A percentile compares a stretch with the other conserved stretches of the same genome.
These are phyloP conservation scores for Telfairia occidentalis DNA, from an alignment of 331 rosid species.

Conservation along the genomic window DNA sequence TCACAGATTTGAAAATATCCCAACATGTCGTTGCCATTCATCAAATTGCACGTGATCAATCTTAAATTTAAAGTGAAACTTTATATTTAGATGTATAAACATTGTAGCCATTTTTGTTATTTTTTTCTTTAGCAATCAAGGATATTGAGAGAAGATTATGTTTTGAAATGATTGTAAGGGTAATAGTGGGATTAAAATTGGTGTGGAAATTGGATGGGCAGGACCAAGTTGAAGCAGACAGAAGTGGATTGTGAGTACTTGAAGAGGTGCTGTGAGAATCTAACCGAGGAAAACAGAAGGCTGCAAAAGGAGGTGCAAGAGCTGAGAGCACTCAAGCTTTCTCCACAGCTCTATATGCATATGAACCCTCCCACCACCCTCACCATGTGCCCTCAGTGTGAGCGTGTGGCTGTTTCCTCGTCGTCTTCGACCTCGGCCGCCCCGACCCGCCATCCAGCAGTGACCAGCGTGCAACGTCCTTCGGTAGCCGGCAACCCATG, in stretches of 20 bases:
- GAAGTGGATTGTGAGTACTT: constrained; percentile 82
- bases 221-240: constrained; percentile 94
- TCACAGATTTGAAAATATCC: not conserved
- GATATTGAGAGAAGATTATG: no score
- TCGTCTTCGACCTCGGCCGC: constrained; percentile 28
- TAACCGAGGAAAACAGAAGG: constrained; percentile 70
- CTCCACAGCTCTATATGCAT: constrained; percentile 79
- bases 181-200: not conserved
- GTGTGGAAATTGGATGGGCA: constrained; percentile 16
- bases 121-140: not conserved
- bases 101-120: not conserved
- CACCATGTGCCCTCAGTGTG: constrained; percentile 84
- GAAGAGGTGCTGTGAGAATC: constrained; percentile 67
- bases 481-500: constrained; percentile 48
- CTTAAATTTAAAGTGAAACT: not conserved
- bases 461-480: constrained; percentile 19
- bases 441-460: constrained; percentile 10
- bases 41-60: not conserved
- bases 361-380: constrained; percentile 93
- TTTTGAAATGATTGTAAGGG: no score
- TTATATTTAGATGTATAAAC: no score
- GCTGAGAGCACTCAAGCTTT: constrained; percentile 72
- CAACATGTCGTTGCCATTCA: not conserved
- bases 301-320: constrained; percentile 80
- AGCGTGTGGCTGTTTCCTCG: constrained; percentile 57